Conservation (phyloP, 768 basidiomycete species). For the Amanita inopinata region DNA sequence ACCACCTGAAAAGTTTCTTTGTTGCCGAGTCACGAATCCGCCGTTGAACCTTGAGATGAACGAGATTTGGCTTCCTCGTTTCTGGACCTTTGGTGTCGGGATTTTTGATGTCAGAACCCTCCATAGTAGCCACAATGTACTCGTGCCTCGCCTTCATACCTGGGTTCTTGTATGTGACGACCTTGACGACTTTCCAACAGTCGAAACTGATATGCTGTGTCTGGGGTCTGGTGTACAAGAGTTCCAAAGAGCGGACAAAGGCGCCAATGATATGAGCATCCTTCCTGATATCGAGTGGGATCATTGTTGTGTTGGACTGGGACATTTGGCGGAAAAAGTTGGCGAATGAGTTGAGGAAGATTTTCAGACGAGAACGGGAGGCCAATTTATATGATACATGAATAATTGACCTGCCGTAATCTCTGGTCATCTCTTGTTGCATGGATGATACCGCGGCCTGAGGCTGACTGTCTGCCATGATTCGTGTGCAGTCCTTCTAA, state of each 20-base stretch:
- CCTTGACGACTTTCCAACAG: neutral
- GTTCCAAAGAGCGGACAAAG: neutral
- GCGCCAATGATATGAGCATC: neutral
- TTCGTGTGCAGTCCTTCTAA: too few relatives aligned
- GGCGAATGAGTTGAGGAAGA: neutral
- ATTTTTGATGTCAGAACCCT: too few relatives aligned
- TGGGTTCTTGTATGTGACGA: neutral
- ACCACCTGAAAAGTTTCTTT: too few relatives aligned
- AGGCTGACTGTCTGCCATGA: too few relatives aligned
- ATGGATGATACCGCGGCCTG: neutral
- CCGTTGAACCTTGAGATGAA: too few relatives aligned
- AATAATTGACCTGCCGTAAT: neutral
- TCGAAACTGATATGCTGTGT: neutral
- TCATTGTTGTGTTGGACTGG: neutral
- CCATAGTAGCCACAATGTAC: neutral
- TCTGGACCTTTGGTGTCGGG: too few relatives aligned
- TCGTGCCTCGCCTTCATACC: neutral
- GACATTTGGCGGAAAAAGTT: neutral
- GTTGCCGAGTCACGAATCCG: too few relatives aligned
- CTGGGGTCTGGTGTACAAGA: neutral
- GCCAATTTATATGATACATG: neutral
- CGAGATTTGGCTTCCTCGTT: too few relatives aligned
- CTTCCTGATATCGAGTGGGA: neutral
- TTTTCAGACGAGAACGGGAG: neutral
- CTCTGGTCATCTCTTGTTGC: too few relatives aligned